These are phyloP conservation scores for Clarireedia paspali DNA, from an alignment of 2,329 filamentous ascomycete species.

Conservation along the genomic window DNA sequence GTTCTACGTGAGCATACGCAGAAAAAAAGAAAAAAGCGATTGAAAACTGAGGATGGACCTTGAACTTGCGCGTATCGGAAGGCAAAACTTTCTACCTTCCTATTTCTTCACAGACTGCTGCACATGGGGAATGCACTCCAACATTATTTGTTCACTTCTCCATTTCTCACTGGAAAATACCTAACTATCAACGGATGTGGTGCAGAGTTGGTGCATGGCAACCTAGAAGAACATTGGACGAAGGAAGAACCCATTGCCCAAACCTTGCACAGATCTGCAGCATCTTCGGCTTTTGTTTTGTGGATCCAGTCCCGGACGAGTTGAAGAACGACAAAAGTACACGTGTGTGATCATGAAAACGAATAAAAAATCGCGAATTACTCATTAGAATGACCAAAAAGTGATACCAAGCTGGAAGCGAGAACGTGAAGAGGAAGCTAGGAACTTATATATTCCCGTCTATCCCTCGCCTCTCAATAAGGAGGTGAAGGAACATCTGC, in stretches of 20 bases:
- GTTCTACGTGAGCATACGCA: not conserved
- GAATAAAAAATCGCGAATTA: no score
- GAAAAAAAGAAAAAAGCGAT: not conserved
- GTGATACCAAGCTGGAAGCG: no score
- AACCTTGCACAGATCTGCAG: no score
- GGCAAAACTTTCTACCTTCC: slow-evolving; percentile 6
- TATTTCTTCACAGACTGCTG: not conserved
- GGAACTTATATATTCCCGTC: no score
- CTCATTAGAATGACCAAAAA: no score
- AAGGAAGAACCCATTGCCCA: not conserved
- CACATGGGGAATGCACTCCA: not conserved
- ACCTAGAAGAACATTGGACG: not conserved
- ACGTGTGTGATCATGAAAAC: no score
- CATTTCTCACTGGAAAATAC: not conserved
- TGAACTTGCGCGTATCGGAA: slow-evolving; percentile 1
- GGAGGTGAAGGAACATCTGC: no score
- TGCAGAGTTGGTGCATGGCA: not conserved
- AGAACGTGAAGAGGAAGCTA: no score
- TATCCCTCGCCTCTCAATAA: no score
- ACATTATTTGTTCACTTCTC: not conserved
- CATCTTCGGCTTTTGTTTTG: no score
- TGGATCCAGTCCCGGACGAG: no score
- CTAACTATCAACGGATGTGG: not conserved
- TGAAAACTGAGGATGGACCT: not conserved
- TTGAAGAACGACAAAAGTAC: no score